Percentiles rank a stretch among this genome's conserved stretches.
These are phyloP conservation scores for Hymenoscyphus linearis DNA, from an alignment of 2,329 filamentous ascomycete genomes.

Conservation along the genomic window DNA sequence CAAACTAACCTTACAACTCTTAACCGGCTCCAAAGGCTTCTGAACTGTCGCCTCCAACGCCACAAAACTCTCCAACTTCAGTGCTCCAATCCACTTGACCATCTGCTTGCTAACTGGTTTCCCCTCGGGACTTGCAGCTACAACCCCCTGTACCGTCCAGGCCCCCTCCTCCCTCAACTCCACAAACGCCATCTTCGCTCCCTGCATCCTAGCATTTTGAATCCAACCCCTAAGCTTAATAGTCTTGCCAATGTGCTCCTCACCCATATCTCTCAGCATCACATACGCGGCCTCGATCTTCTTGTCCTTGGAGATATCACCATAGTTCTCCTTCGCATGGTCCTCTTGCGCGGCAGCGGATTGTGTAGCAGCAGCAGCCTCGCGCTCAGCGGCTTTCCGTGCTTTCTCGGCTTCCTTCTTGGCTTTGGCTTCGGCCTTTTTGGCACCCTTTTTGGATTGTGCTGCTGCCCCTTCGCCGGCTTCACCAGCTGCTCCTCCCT, in stretches of 20 bases:
- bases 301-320: slow-evolving; percentile 56
- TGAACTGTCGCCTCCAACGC: slow-evolving; percentile 75
- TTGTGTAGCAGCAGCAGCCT: slow-evolving; percentile 62
- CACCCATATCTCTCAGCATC: slow-evolving; percentile 57
- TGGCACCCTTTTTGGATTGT: slow-evolving; percentile 70
- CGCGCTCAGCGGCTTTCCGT: slow-evolving; percentile 65
- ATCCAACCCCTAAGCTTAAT: slow-evolving; percentile 76
- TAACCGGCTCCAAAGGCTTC: slow-evolving; percentile 80
- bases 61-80: slow-evolving; percentile 78
- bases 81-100: slow-evolving; percentile 80
- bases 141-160: slow-evolving; percentile 78
- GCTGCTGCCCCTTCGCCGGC: slow-evolving; percentile 14
- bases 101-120: slow-evolving; percentile 71
- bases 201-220: slow-evolving; percentile 82
- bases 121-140: slow-evolving; percentile 60
- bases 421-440: slow-evolving; percentile 81
- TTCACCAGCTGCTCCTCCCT: slow-evolving; percentile 3
- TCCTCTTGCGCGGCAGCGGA: slow-evolving; percentile 61
- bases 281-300: slow-evolving; percentile 50
- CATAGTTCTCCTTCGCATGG: slow-evolving; percentile 73
- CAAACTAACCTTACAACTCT: slow-evolving; percentile 74
- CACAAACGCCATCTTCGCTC: slow-evolving; percentile 86
- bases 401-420: slow-evolving; percentile 85
- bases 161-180: slow-evolving; percentile 72
- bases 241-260: slow-evolving; percentile 61